A percentile compares a stretch with the other conserved stretches of the same genome.
Evolutionary conservation across 2,329 filamentous ascomycete species (phyloP).

Genomic region (Lasiodiplodia theobromae): DNA sequence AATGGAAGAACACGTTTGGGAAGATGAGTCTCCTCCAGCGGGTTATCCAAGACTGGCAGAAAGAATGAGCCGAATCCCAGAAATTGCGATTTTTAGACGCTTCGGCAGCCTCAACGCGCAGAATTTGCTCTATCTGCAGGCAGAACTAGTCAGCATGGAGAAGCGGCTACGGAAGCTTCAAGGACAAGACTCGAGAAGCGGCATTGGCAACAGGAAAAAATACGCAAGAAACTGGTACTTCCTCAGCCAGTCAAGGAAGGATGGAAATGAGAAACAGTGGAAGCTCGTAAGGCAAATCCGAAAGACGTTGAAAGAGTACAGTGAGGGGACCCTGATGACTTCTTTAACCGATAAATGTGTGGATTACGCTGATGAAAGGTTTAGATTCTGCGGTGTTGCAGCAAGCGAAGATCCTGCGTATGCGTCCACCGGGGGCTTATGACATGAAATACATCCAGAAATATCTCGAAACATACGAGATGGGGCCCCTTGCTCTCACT

Average conservation of each 20-base stretch:
- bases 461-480: slow-evolving; percentile 26
- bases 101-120: slow-evolving; percentile 15
- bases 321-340: background rate
- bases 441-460: slow-evolving; percentile 32
- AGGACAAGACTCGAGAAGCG: background rate
- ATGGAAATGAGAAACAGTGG: background rate
- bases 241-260: background rate
- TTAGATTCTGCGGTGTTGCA: slow-evolving; percentile 30
- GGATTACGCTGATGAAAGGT: background rate
- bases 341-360: too few relatives aligned
- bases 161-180: background rate
- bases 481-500: slow-evolving; percentile 24
- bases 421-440: slow-evolving; percentile 20
- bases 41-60: slow-evolving; percentile 20
- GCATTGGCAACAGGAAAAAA: background rate
- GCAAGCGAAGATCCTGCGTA: slow-evolving; percentile 28
- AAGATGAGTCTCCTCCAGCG: background rate
- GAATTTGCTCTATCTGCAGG: slow-evolving; percentile 16
- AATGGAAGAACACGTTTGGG: too few relatives aligned
- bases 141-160: slow-evolving; percentile 20
- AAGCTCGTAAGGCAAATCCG: background rate
- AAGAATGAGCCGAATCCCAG: slow-evolving; percentile 4
- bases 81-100: slow-evolving; percentile 14
- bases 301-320: slow-evolving; percentile 13
- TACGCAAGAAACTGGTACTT: slow-evolving; percentile 3